phyloP scores from a whole-genome alignment of 306 rosid species.

The Vigna nakashimae region DNA sequence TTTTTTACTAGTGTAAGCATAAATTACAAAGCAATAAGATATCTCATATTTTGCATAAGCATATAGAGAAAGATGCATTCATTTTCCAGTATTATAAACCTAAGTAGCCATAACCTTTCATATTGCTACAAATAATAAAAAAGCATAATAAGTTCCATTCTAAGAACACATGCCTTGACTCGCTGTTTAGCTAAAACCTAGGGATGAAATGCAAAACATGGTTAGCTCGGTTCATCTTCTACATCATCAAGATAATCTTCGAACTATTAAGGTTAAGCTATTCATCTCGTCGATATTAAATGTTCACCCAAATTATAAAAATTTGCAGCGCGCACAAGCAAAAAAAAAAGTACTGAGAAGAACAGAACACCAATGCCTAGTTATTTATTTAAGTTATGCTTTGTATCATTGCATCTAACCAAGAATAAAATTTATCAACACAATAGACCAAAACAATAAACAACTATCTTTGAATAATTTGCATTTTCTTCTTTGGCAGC shows the following conservation, averaged over 20 bases:
- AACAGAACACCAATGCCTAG: slow-evolving; percentile 16
- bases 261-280: not conserved
- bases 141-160: slow-evolving; percentile 36
- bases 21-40: too few relatives aligned
- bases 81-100: too few relatives aligned
- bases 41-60: too few relatives aligned
- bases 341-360: not conserved
- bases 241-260: not conserved
- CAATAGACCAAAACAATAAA: slow-evolving; percentile 5
- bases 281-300: not conserved
- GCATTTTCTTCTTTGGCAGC: slow-evolving; percentile 23
- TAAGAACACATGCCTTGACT: slow-evolving; percentile 33
- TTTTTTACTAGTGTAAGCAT: too few relatives aligned
- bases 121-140: slow-evolving; percentile 65
- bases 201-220: too few relatives aligned
- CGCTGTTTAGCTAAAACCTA: slow-evolving; percentile 1
- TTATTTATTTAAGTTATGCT: not conserved
- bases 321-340: not conserved
- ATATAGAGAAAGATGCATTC: too few relatives aligned
- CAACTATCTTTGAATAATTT: slow-evolving; percentile 10
- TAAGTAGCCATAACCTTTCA: slow-evolving; percentile 76
- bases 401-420: slow-evolving; percentile 18
- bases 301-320: slow-evolving; percentile 17
- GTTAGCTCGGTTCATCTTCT: too few relatives aligned
- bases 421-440: slow-evolving; percentile 19